Evolutionary conservation across 495 filamentous ascomycete species (phyloP).

Genomic region (Podospora fimiseda): DNA sequence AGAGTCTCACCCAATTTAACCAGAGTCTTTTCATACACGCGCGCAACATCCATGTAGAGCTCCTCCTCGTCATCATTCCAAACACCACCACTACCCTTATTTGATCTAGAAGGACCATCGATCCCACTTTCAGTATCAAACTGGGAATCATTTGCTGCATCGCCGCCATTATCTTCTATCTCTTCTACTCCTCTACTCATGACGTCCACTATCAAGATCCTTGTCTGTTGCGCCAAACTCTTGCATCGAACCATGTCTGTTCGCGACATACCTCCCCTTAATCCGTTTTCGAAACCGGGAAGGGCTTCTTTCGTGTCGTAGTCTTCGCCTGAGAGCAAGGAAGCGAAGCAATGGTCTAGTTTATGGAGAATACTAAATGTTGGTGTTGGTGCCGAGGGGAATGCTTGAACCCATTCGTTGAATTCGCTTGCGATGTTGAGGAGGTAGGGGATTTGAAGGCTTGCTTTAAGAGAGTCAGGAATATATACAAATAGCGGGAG

Average conservation of each 20-base stretch:
- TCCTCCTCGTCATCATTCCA: slow-evolving; percentile 35
- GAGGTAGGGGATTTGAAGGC: slow-evolving; percentile 76
- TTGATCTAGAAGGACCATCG: slow-evolving; percentile 1
- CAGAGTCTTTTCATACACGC: slow-evolving; percentile 73
- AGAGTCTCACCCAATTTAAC: slow-evolving; percentile 60
- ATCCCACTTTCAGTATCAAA: slow-evolving; percentile 14
- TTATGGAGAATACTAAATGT: slow-evolving; percentile 67
- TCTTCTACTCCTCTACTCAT: slow-evolving; percentile 45
- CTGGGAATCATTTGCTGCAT: slow-evolving; percentile 9
- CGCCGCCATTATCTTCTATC: slow-evolving; percentile 30
- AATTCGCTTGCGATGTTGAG: slow-evolving; percentile 67
- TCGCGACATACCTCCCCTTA: slow-evolving; percentile 45
- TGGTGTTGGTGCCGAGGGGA: slow-evolving; percentile 56
- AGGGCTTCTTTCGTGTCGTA: slow-evolving; percentile 56
- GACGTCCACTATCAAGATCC: slow-evolving; percentile 59
- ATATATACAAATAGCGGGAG: not conserved
- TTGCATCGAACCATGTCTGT: slow-evolving; percentile 82
- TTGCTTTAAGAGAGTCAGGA: slow-evolving; percentile 43
- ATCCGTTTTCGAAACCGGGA: slow-evolving; percentile 58
- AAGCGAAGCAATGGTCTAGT: slow-evolving; percentile 70
- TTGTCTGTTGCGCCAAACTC: slow-evolving; percentile 63
- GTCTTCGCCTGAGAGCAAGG: slow-evolving; percentile 61
- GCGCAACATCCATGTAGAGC: slow-evolving; percentile 58
- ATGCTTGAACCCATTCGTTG: slow-evolving; percentile 56
- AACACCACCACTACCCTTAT: not conserved